phyloP scores from a whole-genome alignment of 202 grass and related monocot species.

The Cymbopogon flexuosus region DNA sequence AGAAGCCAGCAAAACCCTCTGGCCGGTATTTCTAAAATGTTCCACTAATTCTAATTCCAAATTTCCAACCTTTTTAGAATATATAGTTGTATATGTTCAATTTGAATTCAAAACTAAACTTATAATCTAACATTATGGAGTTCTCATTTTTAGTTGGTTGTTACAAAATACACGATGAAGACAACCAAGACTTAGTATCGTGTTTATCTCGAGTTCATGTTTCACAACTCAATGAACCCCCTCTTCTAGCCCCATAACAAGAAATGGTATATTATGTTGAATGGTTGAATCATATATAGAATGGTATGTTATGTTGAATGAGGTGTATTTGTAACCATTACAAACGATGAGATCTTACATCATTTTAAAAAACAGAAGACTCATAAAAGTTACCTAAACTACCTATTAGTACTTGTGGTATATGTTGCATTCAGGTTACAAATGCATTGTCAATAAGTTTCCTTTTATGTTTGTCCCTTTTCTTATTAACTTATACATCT shows the following conservation, averaged over 20 bases:
- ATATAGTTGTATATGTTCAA: too few species aligned
- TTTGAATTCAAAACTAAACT: too few species aligned
- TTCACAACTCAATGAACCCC: neutral
- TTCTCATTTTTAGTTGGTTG: neutral
- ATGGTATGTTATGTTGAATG: neutral
- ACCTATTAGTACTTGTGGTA: neutral
- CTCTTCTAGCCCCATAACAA: neutral
- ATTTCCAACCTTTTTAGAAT: too few species aligned
- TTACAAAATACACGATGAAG: neutral
- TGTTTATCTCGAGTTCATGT: neutral
- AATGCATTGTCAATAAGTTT: neutral
- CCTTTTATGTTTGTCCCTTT: neutral
- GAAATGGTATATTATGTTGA: neutral
- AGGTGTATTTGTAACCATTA: neutral
- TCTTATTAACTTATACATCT: neutral
- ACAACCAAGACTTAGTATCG: neutral
- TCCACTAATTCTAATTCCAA: too few species aligned
- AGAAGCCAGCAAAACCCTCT: too few species aligned
- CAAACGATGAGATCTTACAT: neutral
- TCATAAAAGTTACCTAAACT: neutral
- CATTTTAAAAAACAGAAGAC: too few species aligned
- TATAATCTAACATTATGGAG: neutral
- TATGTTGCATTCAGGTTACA: neutral
- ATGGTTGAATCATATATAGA: neutral
- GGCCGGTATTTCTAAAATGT: too few species aligned